Evolutionary conservation across 345 rosid genomes (phyloP).

Genomic region (Erysimum cheiranthoides): DNA sequence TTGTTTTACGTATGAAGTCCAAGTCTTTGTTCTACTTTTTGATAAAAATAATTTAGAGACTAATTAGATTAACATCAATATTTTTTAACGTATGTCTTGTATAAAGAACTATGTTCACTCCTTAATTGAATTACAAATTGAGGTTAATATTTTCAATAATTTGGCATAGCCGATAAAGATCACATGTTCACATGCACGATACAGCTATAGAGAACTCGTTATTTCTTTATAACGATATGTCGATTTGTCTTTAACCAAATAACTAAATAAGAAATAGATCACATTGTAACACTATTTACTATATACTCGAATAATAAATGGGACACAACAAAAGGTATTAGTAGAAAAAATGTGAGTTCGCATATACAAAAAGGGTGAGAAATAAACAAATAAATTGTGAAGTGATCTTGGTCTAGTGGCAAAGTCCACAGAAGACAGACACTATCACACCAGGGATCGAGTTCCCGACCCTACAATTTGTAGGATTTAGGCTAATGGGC

Average conservation of each 20-base stretch:
- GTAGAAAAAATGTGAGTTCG: neutral
- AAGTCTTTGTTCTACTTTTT: slow-evolving; percentile 22
- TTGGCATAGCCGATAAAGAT: neutral
- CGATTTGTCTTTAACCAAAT: neutral
- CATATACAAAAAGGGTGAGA: neutral
- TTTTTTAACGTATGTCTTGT: neutral
- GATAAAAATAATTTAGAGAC: neutral
- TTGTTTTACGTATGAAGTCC: slow-evolving; percentile 7
- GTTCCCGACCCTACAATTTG: no score
- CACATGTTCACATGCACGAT: slow-evolving; percentile 10
- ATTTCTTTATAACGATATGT: neutral
- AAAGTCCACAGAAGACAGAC: no score
- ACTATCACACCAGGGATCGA: no score
- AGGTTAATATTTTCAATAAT: neutral
- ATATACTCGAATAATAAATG: neutral
- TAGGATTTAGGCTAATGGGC: no score
- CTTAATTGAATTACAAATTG: neutral
- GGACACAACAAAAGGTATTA: neutral
- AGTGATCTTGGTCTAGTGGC: no score
- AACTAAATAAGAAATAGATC: neutral
- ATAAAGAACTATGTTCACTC: neutral
- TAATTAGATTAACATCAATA: slow-evolving; percentile 5
- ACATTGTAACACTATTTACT: neutral
- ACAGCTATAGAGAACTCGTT: neutral
- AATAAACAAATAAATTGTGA: neutral